Evolutionary conservation across 441 rosid species (phyloP).

Genomic region (Gossypium aridum): DNA sequence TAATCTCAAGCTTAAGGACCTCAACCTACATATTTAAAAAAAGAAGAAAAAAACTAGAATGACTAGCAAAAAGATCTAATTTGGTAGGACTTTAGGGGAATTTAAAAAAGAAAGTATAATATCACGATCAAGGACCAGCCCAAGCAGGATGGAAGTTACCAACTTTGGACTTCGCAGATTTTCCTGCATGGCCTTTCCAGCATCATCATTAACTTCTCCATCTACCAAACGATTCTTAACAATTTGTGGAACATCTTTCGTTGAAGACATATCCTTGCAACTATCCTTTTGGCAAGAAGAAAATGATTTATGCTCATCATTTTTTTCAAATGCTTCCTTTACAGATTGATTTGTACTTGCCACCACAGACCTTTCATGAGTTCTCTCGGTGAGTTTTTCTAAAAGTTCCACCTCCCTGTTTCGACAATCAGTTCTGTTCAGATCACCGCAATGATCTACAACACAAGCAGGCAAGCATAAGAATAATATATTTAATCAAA

Average conservation of each 20-base stretch:
- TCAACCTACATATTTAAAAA: not conserved
- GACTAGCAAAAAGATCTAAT: not conserved
- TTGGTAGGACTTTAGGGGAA: not conserved
- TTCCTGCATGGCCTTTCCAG: slow-evolving; percentile 9
- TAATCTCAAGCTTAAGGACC: not conserved
- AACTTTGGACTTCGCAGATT: slow-evolving; percentile 16
- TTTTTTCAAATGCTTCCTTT: not conserved
- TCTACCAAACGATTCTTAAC: not conserved
- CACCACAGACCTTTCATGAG: not conserved
- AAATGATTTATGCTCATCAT: not conserved
- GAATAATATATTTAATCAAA: not conserved
- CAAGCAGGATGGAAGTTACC: slow-evolving; percentile 7
- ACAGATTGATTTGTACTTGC: slow-evolving; percentile 4
- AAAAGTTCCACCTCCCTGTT: not conserved
- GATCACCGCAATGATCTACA: slow-evolving; percentile 4
- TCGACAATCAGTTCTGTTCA: not conserved
- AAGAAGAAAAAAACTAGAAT: not conserved
- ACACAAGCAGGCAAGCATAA: not conserved
- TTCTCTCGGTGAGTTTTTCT: not conserved
- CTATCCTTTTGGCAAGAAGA: not conserved
- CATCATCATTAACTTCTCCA: slow-evolving; percentile 12
- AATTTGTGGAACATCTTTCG: not conserved
- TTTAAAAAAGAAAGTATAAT: not conserved
- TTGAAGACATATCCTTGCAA: not conserved
- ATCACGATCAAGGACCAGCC: slow-evolving; percentile 12